Conservation (phyloP, 176 grass and related monocot species). For the Echinochloa phyllopogon region DNA sequence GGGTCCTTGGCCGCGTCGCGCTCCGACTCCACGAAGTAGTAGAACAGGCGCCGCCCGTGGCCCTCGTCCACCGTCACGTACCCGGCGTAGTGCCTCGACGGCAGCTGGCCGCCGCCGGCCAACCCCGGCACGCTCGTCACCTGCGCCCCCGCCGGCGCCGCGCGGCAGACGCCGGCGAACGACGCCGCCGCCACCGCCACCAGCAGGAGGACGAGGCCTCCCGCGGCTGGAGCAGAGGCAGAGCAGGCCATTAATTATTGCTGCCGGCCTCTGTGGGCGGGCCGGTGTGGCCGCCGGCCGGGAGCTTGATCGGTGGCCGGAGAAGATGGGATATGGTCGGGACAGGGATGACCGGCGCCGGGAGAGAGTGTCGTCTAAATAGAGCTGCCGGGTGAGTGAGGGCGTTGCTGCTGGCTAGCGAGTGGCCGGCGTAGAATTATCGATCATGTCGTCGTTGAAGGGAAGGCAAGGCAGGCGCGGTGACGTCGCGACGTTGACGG, state of each 20-base stretch:
- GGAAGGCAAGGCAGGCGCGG: neutral
- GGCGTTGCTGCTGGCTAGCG: too few species aligned
- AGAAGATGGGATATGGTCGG: neutral
- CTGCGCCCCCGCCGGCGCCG: constrained; percentile 37
- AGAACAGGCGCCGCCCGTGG: constrained; percentile 51
- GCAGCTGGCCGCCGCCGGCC: constrained; percentile 29
- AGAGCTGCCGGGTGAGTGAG: neutral
- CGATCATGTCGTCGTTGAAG: neutral
- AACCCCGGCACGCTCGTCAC: constrained; percentile 49
- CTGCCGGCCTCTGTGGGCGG: too few species aligned
- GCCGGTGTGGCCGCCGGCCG: too few species aligned
- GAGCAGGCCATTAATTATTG: neutral
- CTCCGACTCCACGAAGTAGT: constrained; percentile 68
- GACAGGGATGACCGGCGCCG: neutral
- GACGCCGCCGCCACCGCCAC: neutral
- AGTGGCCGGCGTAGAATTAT: neutral
- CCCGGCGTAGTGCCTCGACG: constrained; percentile 64
- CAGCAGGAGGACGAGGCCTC: too few species aligned
- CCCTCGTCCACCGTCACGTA: constrained; percentile 60
- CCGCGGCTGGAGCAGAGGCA: neutral
- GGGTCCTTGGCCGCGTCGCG: constrained; percentile 47
- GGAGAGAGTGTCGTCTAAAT: neutral
- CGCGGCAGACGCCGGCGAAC: neutral
- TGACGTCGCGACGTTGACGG: neutral
- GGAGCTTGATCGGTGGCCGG: too few species aligned